Evolutionary conservation across 2,329 filamentous ascomycete genomes (phyloP), one percentile per base, ranked within the genome.

Genomic region (Dactylellina cionopaga): DNA sequence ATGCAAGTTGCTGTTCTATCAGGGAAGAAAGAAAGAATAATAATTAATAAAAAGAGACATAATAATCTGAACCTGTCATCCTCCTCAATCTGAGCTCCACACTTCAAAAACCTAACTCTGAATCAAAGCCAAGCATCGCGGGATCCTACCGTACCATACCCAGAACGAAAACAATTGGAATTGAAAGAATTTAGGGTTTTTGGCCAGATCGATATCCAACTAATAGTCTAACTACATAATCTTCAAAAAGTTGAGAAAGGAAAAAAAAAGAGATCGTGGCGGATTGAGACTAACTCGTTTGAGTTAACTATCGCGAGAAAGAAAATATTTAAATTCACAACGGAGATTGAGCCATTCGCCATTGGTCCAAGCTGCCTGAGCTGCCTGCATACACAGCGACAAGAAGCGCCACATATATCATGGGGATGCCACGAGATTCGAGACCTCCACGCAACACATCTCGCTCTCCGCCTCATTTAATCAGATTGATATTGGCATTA

Each of bases 381-480:
- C 43, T n/a, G n/a, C 17, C 37, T 22, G n/a, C n/a, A n/a, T 46
- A 33, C 24, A n/a, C 41, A 44, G 55, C 37, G 55, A 60, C 64
- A 62, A 62, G 56, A 70, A 62, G 56, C 65, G 65, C 65, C 65
- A 70, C 65, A 55, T 65, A 55, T 56, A 15, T 55, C 47, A 58
- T 54, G 25, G 41, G n/a, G 46, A 37, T 24, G 25, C 15, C 19
- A 24, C 15, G 44, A 25, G 41, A 43, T 35, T 64, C 51, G 66
- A 64, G 59, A 71, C 51, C 58, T 64, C 66, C 66, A 47, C 58
- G 58, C 66, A 71, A 71, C 66, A 71, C 66, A 71, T 64, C 39
- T 43, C 44, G 37, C 31, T 51, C 43, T 55, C 35, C 54, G 19
- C 55, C 10, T 33, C 43, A n/a, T n/a, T n/a, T n/a, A n/a, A n/a